phyloP scores from a whole-genome alignment of 2,329 filamentous ascomycete species.

The Dactylellina cionopaga region DNA sequence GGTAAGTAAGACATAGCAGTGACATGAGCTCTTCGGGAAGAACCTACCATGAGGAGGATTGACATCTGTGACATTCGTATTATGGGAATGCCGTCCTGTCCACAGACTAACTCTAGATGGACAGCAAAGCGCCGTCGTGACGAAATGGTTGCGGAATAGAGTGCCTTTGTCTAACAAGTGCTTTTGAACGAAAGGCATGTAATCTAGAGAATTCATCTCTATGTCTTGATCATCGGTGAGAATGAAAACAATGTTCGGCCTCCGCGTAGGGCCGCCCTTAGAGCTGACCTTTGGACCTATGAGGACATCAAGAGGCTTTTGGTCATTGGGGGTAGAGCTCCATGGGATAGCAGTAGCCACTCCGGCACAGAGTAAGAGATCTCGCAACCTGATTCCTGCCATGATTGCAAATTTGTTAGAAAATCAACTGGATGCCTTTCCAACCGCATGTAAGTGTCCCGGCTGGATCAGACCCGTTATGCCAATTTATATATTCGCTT shows the following conservation, averaged over 20 bases:
- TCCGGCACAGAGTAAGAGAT: slow-evolving; percentile 33
- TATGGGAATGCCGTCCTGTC: slow-evolving; percentile 75
- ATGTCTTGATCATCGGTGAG: slow-evolving; percentile 76
- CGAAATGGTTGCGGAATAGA: slow-evolving; percentile 71
- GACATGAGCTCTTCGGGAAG: no score
- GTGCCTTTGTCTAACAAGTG: slow-evolving; percentile 70
- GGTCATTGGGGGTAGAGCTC: slow-evolving; percentile 10
- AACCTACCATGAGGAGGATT: slow-evolving; percentile 66
- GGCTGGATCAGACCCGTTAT: background rate
- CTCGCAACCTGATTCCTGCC: slow-evolving; percentile 7
- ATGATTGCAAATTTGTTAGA: background rate
- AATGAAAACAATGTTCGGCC: slow-evolving; percentile 73
- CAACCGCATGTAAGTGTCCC: background rate
- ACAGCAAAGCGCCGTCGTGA: slow-evolving; percentile 74
- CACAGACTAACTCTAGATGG: slow-evolving; percentile 73
- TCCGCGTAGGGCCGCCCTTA: slow-evolving; percentile 51
- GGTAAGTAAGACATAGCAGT: background rate
- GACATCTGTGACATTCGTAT: slow-evolving; percentile 74
- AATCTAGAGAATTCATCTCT: slow-evolving; percentile 70
- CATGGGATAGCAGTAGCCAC: slow-evolving; percentile 38
- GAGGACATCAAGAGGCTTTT: slow-evolving; percentile 15
- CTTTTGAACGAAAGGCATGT: slow-evolving; percentile 69
- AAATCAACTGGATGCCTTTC: background rate
- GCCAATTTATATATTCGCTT: slow-evolving; percentile 18
- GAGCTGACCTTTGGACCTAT: background rate